Percentiles rank a stretch among this genome's conserved stretches.
phyloP scores from a whole-genome alignment of 116 monocot genomes.

The Phalaenopsis hybrid region DNA sequence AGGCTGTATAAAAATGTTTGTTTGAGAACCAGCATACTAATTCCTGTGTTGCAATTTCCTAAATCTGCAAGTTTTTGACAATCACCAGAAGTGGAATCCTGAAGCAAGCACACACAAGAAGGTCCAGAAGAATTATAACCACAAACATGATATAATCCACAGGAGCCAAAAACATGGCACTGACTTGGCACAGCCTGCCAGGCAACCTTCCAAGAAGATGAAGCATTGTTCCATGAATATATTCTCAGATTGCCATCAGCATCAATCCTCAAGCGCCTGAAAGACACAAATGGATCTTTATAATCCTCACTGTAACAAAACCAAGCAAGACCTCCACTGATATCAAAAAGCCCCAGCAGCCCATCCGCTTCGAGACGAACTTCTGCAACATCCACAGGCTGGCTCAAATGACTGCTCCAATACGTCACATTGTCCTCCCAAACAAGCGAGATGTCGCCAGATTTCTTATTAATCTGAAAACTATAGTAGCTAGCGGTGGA shows the following conservation, averaged over 20 bases:
- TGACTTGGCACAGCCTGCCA: slow-evolving; percentile 43
- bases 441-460: slow-evolving; percentile 26
- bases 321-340: slow-evolving; percentile 14
- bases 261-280: slow-evolving; percentile 32
- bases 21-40: slow-evolving; percentile 14
- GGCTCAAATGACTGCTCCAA: slow-evolving; percentile 25
- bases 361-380: slow-evolving; percentile 26
- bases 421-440: slow-evolving; percentile 49
- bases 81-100: slow-evolving; percentile 8
- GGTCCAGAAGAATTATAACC: slow-evolving; percentile 22
- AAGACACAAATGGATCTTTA: slow-evolving; percentile 25
- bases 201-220: slow-evolving; percentile 22
- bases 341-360: slow-evolving; percentile 29
- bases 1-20: slow-evolving; percentile 34
- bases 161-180: slow-evolving; percentile 40
- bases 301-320: slow-evolving; percentile 23
- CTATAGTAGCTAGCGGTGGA: slow-evolving; percentile 35
- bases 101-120: slow-evolving; percentile 27
- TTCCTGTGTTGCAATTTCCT: slow-evolving; percentile 20
- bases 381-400: slow-evolving; percentile 11
- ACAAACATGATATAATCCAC: slow-evolving; percentile 36
- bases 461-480: slow-evolving; percentile 16
- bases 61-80: slow-evolving; percentile 34
- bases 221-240: slow-evolving; percentile 30
- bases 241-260: slow-evolving; percentile 40